Conservation (phyloP, 805 yeast species). For the Barnettozyma pratensis region DNA sequence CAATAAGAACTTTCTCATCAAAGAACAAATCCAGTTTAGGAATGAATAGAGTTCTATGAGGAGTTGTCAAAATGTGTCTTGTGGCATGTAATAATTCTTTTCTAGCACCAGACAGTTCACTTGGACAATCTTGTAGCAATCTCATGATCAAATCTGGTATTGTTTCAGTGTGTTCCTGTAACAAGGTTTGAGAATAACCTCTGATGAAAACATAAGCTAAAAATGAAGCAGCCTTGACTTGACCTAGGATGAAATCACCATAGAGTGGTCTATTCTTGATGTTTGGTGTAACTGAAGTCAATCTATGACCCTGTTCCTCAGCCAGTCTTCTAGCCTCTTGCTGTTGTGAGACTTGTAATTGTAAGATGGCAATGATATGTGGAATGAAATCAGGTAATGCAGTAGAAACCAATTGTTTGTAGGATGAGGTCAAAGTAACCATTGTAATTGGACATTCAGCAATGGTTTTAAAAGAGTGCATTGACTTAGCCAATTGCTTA, state of each 20-base stretch:
- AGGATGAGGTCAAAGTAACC: conserved; percentile 86
- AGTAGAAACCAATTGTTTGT: conserved; percentile 66
- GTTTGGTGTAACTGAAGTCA: conserved; percentile 68
- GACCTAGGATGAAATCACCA: conserved; percentile 87
- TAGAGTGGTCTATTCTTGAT: conserved; percentile 74
- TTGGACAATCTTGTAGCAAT: conserved; percentile 90
- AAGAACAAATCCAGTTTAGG: conserved; percentile 82
- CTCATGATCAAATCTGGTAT: conserved; percentile 88
- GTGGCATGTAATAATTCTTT: conserved; percentile 92
- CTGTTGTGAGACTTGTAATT: conserved; percentile 80
- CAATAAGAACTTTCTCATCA: conserved; percentile 82
- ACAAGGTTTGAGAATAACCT: conserved; percentile 65
- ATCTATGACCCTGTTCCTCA: conserved; percentile 49
- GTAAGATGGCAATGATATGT: conserved; percentile 66
- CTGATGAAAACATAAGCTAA: conserved; percentile 88
- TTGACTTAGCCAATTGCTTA: conserved; percentile 57
- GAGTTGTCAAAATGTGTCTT: conserved; percentile 89
- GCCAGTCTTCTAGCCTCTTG: conserved; percentile 55
- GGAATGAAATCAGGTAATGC: conserved; percentile 79
- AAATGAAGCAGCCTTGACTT: conserved; percentile 94
- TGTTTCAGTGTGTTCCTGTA: conserved; percentile 48
- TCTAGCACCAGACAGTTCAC: conserved; percentile 85
- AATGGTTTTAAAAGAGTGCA: conserved; percentile 82
- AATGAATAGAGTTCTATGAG: conserved; percentile 73
- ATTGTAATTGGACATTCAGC: conserved; percentile 97